Conservation (phyloP, 2,329 filamentous ascomycete genomes). For the Ceratocystiopsis brevicomis region DNA sequence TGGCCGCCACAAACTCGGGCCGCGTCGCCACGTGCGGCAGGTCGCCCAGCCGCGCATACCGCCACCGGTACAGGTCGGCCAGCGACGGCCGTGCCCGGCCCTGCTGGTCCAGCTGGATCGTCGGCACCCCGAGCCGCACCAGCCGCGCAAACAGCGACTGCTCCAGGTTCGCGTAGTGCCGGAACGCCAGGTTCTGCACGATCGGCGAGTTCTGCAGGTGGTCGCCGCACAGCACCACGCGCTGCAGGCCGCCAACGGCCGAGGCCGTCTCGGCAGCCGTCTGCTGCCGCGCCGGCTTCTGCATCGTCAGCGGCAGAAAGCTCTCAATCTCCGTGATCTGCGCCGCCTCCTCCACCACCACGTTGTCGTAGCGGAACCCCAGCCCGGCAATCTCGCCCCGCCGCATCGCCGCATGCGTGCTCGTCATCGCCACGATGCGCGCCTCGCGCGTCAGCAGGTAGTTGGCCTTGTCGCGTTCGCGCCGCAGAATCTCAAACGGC, state of each 20-base stretch:
- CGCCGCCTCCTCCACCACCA: constrained; percentile 95
- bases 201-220: constrained; percentile 94
- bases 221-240: constrained; percentile 84
- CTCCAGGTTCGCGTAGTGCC: constrained; percentile 87
- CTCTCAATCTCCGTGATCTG: constrained; percentile 96
- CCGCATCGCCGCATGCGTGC: constrained; percentile 90
- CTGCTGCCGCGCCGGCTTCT: constrained; percentile 41
- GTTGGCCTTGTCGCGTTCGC: constrained; percentile 82
- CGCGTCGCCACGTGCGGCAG: constrained; percentile 52
- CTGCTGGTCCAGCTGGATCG: constrained; percentile 79
- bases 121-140: constrained; percentile 79
- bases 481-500: constrained; percentile 83
- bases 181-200: constrained; percentile 83
- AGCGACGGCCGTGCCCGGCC: constrained; percentile 77
- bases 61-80: constrained; percentile 81
- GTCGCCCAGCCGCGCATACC: constrained; percentile 65
- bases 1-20: constrained; percentile 60
- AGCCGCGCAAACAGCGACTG: constrained; percentile 88
- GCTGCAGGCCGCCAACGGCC: constrained; percentile 45
- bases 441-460: constrained; percentile 91
- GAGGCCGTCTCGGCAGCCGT: no score
- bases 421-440: constrained; percentile 97
- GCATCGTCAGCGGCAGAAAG: constrained; percentile 86
- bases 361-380: constrained; percentile 95
- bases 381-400: constrained; percentile 74